Percentiles rank a stretch among this genome's conserved stretches.
Evolutionary conservation across 1,284 basidiomycete genomes (phyloP).

Genomic region (Pseudozyma sp.): DNA sequence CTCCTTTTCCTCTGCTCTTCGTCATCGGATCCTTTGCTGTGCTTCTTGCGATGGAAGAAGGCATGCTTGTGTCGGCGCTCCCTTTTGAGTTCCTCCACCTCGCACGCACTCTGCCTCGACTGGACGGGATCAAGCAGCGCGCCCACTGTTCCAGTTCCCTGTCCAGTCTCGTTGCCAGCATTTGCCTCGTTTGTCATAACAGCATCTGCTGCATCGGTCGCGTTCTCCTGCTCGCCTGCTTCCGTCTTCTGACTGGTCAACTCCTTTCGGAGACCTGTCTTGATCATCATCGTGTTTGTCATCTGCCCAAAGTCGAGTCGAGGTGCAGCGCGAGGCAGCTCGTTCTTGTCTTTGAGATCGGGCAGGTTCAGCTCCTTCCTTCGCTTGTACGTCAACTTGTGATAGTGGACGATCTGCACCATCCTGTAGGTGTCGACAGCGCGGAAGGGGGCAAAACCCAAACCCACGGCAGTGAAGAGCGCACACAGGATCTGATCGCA

Average conservation of each 20-base stretch:
- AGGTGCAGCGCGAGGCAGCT: slow-evolving; percentile 53
- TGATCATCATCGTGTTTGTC: slow-evolving; percentile 39
- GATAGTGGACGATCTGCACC: slow-evolving; percentile 65
- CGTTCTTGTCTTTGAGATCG: slow-evolving; percentile 60
- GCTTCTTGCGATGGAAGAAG: slow-evolving; percentile 27
- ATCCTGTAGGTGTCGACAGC: slow-evolving; percentile 66
- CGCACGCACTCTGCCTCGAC: slow-evolving; percentile 30
- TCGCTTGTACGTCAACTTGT: slow-evolving; percentile 60
- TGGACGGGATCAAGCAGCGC: slow-evolving; percentile 17
- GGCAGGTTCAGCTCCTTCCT: slow-evolving; percentile 55
- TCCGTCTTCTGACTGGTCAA: not conserved
- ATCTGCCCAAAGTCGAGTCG: slow-evolving; percentile 29
- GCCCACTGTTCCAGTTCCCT: slow-evolving; percentile 13
- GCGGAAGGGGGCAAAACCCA: slow-evolving; percentile 66
- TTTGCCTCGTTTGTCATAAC: not conserved
- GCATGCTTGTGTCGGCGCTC: slow-evolving; percentile 16
- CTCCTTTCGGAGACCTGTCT: slow-evolving; percentile 17
- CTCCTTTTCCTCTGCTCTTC: not conserved
- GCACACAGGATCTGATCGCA: slow-evolving; percentile 67
- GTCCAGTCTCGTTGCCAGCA: not conserved
- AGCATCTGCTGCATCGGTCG: slow-evolving; percentile 4
- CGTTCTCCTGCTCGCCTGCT: not conserved
- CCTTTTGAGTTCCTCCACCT: slow-evolving; percentile 35
- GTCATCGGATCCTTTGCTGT: not conserved
- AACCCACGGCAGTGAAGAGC: slow-evolving; percentile 62